These are phyloP conservation scores for Nidula microcarpa DNA, from an alignment of 768 basidiomycete genomes.

Conservation along the genomic window DNA sequence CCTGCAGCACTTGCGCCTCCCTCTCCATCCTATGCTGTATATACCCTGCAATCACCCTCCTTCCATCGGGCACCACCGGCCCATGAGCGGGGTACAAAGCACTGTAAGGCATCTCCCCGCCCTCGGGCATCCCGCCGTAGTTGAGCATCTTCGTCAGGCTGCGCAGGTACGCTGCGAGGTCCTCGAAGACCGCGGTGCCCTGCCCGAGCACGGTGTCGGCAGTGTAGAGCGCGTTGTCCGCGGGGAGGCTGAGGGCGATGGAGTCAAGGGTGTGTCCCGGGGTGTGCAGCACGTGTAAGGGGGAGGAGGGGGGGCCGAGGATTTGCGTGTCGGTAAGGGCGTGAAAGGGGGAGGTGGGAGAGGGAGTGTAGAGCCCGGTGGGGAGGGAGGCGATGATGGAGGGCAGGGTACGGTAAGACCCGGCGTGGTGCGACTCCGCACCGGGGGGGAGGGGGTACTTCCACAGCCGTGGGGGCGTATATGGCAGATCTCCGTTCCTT, in stretches of 20 bases:
- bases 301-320: slow-evolving; percentile 35
- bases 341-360: slow-evolving; percentile 47
- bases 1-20: slow-evolving; percentile 70
- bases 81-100: slow-evolving; percentile 90
- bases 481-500: slow-evolving; percentile 41
- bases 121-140: slow-evolving; percentile 12
- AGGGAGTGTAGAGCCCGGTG: slow-evolving; percentile 41
- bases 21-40: slow-evolving; percentile 78
- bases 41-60: slow-evolving; percentile 62
- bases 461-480: slow-evolving; percentile 68
- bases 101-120: slow-evolving; percentile 25
- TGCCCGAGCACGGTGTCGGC: slow-evolving; percentile 90
- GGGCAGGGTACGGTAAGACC: slow-evolving; percentile 31
- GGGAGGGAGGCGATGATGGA: slow-evolving; percentile 37
- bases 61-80: slow-evolving; percentile 64
- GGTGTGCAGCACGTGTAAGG: slow-evolving; percentile 71
- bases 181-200: slow-evolving; percentile 87
- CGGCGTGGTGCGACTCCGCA: slow-evolving; percentile 10
- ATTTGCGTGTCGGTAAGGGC: slow-evolving; percentile 55
- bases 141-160: slow-evolving; percentile 58
- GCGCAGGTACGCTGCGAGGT: slow-evolving; percentile 66
- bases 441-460: slow-evolving; percentile 52
- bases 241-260: slow-evolving; percentile 65
- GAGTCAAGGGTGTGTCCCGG: slow-evolving; percentile 93
- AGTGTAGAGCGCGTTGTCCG: slow-evolving; percentile 79